A percentile compares a stretch with the other conserved stretches of the same genome.
These are phyloP conservation scores for Mycena olivaceomarginata DNA, from an alignment of 768 basidiomycete species.

Conservation along the genomic window DNA sequence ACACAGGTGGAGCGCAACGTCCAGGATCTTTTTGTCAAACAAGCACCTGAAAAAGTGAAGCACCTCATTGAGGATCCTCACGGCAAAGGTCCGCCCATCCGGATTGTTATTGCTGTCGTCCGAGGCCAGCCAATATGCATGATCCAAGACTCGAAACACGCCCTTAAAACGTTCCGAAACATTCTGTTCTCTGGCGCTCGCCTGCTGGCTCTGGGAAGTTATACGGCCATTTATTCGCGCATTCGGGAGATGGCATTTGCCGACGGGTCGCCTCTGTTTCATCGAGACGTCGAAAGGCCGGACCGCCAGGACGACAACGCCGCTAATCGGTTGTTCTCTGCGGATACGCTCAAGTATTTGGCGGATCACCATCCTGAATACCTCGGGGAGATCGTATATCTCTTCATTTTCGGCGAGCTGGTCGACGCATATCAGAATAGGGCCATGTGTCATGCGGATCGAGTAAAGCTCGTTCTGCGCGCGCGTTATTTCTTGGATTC, in stretches of 20 bases:
- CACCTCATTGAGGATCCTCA: not conserved
- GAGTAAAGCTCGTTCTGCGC: conserved; percentile 54
- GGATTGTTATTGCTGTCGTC: not conserved
- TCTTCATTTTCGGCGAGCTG: conserved; percentile 63
- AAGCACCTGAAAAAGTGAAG: not conserved
- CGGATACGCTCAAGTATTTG: conserved; percentile 51
- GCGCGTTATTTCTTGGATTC: conserved; percentile 54
- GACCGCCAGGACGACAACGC: conserved; percentile 69
- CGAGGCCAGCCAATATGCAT: conserved; percentile 2
- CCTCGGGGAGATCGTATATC: conserved; percentile 54
- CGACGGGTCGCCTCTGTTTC: conserved; percentile 46
- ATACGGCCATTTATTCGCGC: conserved; percentile 45
- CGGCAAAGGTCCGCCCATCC: not conserved
- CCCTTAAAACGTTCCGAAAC: conserved; percentile 55
- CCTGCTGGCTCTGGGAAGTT: conserved; percentile 49
- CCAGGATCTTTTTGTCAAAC: not conserved
- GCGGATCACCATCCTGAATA: conserved; percentile 49
- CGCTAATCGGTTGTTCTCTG: conserved; percentile 61
- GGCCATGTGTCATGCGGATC: conserved; percentile 47
- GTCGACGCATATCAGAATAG: conserved; percentile 62
- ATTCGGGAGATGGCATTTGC: conserved; percentile 46
- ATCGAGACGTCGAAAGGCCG: conserved; percentile 58
- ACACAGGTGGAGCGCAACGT: conserved; percentile 53
- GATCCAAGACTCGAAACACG: conserved; percentile 56
- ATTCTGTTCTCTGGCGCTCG: conserved; percentile 56